Base-by-base conservation (phyloP, 805 yeast genomes). In the Yamadazyma olivae region DNA sequence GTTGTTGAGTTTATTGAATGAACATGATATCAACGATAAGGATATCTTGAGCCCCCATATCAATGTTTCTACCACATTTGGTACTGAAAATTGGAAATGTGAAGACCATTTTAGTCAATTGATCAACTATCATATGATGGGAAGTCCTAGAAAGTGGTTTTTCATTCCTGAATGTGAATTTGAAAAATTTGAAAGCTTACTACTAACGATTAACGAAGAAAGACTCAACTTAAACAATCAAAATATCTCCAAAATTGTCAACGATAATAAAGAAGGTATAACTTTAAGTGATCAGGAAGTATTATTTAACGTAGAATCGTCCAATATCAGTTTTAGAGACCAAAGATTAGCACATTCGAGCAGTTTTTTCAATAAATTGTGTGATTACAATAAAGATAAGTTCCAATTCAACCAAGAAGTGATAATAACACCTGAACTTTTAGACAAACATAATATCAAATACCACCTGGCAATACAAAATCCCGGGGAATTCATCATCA, bases 81-180 rank as follows among this genome's bases (percentile, higher is more conserved):
- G 81, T 33, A 57, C 74, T 2, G 71, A 71, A 34, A 67, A 75
- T 29, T 83, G 87, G 87, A 54, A 57, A 15, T 54, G 70, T 36
- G 84, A 77, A 45, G 89, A 82, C 44, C 83, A 77, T 41, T 75
- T 74, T 53, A 53, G 81, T 2, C 77, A 77, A 29, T 50, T 63
- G 8, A 58, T 71, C 19, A 78, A 76, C 48, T 81, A 70, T 42
- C 75, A 70, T 30, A 78, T 77, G 43, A 45, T 65, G 32, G 90
- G 89, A 2, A 73, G 74, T 5, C 49, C 64, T 10, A 75, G 71
- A 48, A 48, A 74, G 14, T 79, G 87, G 85, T 80, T 77, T 42
- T 70, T 79, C 37, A 67, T 83, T n/a, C 74, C 82, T 0, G 81
- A 80, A 12, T 61, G 64, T 47, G 76, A 75, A 34, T 69, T 70